Percentiles rank a stretch among this genome's conserved stretches.
phyloP scores from a whole-genome alignment of 2,329 filamentous ascomycete genomes.

The Penicillium janthinellum region DNA sequence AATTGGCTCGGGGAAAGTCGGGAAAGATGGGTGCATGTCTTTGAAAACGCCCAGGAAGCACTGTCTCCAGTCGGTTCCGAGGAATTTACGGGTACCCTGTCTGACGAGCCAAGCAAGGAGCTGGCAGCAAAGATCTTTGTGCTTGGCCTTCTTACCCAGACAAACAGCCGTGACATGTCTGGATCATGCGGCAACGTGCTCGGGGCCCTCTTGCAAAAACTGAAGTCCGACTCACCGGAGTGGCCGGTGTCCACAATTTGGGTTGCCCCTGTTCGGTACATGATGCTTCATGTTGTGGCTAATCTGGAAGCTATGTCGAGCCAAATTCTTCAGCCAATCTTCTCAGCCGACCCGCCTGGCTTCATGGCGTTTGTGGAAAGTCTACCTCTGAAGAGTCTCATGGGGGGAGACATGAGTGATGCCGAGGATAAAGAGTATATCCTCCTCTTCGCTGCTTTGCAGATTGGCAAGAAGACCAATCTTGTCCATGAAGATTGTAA shows the following conservation, averaged over 20 bases:
- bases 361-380: conserved; percentile 56
- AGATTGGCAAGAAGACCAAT: conserved; percentile 70
- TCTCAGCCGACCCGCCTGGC: conserved; percentile 35
- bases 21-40: conserved; percentile 35
- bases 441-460: conserved; percentile 67
- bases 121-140: conserved; percentile 35
- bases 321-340: conserved; percentile 41
- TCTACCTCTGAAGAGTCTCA: conserved; percentile 56
- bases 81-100: conserved; percentile 10
- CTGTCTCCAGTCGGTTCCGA: conserved; percentile 29
- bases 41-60: conserved; percentile 37
- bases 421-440: conserved; percentile 58
- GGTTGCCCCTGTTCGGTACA: conserved; percentile 40
- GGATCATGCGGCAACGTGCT: conserved; percentile 33
- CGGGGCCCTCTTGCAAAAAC: conserved; percentile 33
- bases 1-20: conserved; percentile 38
- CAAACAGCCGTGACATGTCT: conserved; percentile 33
- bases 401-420: conserved; percentile 49
- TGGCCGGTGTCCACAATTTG: conserved; percentile 33
- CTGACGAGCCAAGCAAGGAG: conserved; percentile 16
- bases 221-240: conserved; percentile 20
- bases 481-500: conserved; percentile 68
- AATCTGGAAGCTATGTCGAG: conserved; percentile 39
- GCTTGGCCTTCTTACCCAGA: conserved; percentile 36
- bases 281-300: conserved; percentile 40